Evolutionary conservation across 2,329 filamentous ascomycete species (phyloP).

Genomic region (Magnaporthales sp.): DNA sequence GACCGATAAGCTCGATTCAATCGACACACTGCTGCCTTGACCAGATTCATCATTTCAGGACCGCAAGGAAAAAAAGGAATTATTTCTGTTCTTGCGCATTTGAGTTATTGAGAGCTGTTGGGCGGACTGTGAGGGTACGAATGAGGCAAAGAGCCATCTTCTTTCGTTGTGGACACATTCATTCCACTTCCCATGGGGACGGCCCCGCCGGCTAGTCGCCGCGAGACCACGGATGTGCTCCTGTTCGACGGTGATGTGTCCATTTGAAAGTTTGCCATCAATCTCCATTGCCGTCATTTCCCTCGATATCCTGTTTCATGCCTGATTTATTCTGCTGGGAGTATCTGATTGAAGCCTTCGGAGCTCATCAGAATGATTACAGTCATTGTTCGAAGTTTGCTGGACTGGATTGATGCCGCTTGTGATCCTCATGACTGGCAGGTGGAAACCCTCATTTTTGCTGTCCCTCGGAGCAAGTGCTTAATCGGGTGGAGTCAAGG

Average conservation of each 20-base stretch:
- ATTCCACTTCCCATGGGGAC: neutral
- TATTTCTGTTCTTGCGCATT: neutral
- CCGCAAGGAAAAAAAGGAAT: neutral
- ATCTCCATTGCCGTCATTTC: neutral
- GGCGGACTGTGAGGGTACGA: no score
- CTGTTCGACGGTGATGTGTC: neutral
- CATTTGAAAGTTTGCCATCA: neutral
- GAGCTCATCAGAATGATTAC: neutral
- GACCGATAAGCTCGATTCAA: neutral
- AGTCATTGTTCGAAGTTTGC: neutral
- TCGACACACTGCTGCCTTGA: neutral
- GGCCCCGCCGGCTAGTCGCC: constrained; percentile 1
- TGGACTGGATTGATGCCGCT: neutral
- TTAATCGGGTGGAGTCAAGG: neutral
- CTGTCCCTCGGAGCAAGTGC: neutral
- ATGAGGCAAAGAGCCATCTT: neutral
- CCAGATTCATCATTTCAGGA: neutral
- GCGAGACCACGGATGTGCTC: neutral
- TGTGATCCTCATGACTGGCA: neutral
- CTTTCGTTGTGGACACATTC: neutral
- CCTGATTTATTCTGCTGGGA: neutral
- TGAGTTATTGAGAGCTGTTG: neutral
- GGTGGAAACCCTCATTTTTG: neutral
- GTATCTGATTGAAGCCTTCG: neutral
- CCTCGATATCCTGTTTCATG: neutral